These are phyloP conservation scores for Aspergillus tanneri DNA, from an alignment of 2,329 filamentous ascomycete species.

Conservation along the genomic window DNA sequence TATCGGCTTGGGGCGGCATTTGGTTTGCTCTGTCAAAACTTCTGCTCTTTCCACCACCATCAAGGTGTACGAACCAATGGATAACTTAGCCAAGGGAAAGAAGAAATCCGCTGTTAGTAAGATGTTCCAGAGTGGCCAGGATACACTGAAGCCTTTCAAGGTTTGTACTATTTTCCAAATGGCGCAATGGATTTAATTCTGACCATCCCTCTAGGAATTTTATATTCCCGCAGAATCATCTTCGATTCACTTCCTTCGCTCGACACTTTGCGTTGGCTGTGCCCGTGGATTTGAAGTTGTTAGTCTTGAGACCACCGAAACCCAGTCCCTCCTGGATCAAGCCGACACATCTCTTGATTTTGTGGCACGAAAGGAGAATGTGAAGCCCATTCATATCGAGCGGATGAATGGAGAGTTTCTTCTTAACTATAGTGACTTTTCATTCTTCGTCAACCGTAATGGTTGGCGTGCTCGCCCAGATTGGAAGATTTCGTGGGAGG, in stretches of 20 bases:
- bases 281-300: constrained; percentile 96
- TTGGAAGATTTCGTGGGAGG: constrained; percentile 98
- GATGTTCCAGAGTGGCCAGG: constrained; percentile 91
- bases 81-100: constrained; percentile 87
- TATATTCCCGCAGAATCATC: constrained; percentile 99
- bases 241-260: constrained; percentile 95
- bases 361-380: constrained; percentile 87
- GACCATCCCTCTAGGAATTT: constrained; percentile 65
- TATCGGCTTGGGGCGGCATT: constrained; percentile 87
- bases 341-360: constrained; percentile 98
- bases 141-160: constrained; percentile 94
- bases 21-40: constrained; percentile 96
- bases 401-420: constrained; percentile 95
- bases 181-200: constrained; percentile 5
- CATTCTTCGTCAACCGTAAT: constrained; percentile 98
- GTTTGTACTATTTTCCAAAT: constrained; percentile 33
- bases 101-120: constrained; percentile 94
- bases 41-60: constrained; percentile 91
- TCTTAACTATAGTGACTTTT: constrained; percentile 97
- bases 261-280: constrained; percentile 94
- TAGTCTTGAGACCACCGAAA: constrained; percentile 94
- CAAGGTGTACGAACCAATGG: constrained; percentile 98
- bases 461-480: constrained; percentile 94
- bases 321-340: constrained; percentile 92
- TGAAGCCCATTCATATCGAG: constrained; percentile 95